Evolutionary conservation across 306 rosid species (phyloP).

Genomic region (Elaeagnus macrophylla): DNA sequence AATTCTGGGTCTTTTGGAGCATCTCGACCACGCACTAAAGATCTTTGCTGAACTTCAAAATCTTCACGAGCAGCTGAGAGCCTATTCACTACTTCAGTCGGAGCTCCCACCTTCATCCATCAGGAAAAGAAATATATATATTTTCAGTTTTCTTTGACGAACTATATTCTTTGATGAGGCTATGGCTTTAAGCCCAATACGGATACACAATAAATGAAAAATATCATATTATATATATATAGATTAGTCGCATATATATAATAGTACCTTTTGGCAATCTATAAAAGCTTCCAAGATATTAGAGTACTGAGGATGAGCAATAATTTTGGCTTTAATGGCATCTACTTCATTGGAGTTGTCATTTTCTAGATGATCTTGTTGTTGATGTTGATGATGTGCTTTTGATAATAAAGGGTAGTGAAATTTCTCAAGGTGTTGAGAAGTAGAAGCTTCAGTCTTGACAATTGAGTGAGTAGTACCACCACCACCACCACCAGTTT

Average conservation of each 20-base stretch:
- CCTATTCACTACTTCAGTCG: constrained; percentile 79
- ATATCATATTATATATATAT: neutral
- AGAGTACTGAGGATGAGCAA: constrained; percentile 87
- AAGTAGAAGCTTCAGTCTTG: constrained; percentile 55
- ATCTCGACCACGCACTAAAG: constrained; percentile 52
- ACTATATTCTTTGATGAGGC: too few species aligned
- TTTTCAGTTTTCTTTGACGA: neutral
- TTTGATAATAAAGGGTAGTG: constrained; percentile 41
- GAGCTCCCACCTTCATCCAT: constrained; percentile 69
- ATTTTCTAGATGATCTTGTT: constrained; percentile 3
- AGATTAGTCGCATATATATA: neutral
- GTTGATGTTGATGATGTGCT: constrained; percentile 19
- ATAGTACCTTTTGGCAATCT: constrained; percentile 90
- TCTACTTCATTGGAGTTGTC: constrained; percentile 45
- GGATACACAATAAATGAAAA: too few species aligned
- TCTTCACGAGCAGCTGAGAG: constrained; percentile 60
- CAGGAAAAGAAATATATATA: neutral
- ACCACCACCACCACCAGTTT: constrained; percentile 27
- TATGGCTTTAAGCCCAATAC: too few species aligned
- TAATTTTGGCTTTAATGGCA: constrained; percentile 77
- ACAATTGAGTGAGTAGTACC: constrained; percentile 27
- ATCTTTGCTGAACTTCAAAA: constrained; percentile 68
- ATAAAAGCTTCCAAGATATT: constrained; percentile 82
- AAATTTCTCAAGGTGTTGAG: constrained; percentile 45
- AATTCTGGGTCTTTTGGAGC: constrained; percentile 80